Evolutionary conservation across 1,284 basidiomycete species (phyloP), one percentile per base, ranked within the genome.

Genomic region (Cryptococcus deneoformans): DNA sequence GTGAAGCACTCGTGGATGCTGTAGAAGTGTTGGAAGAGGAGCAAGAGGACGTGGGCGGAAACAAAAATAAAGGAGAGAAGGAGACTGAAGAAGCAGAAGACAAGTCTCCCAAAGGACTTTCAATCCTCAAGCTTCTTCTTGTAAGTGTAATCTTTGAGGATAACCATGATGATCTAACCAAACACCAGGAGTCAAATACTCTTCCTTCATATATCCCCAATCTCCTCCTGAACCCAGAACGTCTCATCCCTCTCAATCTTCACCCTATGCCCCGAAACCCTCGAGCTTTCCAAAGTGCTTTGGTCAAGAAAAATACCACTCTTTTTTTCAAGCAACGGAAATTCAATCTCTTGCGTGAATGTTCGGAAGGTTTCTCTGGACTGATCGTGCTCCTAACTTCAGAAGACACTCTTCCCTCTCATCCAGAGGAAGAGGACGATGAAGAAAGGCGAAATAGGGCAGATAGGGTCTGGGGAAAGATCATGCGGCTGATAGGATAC

Each of bases 311-410:
- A n/a, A 69, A 62, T 67, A 78, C 72, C 3, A 53, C 68, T 10
- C 57, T 69, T 29, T 79, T 77, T 78, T 99, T 95, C 83, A 97
- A 95, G 76, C 96, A 99, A 77, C 93, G 93, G 79, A 98, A 97
- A 77, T 97, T 93, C 82, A 99, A 99, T 70, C 84, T 99, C 38
- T 83, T 98, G 9, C 88, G 96, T 44, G 96, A 99, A 79, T 92
- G 96, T 66, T 94, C 92, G 0, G 94, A 99, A 80, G 96, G 96
- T 5, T 99, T 93, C 79, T 90, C 91, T 68, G 93, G 94, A 70
- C 84, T 99, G 39, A 85, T 89, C 37, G 86, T 88, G 8, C 80
- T 98, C 44, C 86, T 91, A 9, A 86, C 86, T 55, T 86, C 85
- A 63, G 80, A 93, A 51, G 89, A 70, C 4, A 65, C 67, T 0